Evolutionary conservation across 2,329 filamentous ascomycete genomes (phyloP), one percentile per base, ranked within the genome.

Genomic region (Scedosporium boydii): DNA sequence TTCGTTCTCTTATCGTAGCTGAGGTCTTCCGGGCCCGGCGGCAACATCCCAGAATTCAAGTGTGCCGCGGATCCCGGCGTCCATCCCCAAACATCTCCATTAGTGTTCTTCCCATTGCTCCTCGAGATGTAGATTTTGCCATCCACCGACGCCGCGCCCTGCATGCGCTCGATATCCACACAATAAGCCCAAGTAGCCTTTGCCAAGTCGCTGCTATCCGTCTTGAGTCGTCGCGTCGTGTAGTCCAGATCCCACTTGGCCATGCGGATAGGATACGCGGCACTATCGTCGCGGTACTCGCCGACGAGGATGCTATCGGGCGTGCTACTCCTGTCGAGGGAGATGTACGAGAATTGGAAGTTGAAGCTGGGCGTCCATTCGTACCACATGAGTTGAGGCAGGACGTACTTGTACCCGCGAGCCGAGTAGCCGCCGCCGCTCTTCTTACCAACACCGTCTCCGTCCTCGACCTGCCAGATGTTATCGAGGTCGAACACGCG

Each of bases 401-500:
- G 64, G 2, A 74, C 72, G 61, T 73, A 75, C 66, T 64, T 66
- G 61, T 74, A 73, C 1, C 66, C 66, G 56, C 68, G 68, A 6
- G 73, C 73, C 18, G 70, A 69, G 60, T 73, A 74, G 1, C 65
- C 67, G 0, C 68, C 69, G 3, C 63, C 66, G 6, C 64, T 61
- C 6, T 65, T 66, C 65, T 73, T 73, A 21, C 73, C 73, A 6
- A 73, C 70, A 1, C 64, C 68, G 58, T 74, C 70, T 0, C 70
- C 72, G 51, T 58, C 63, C 1, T 67, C 69, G 12, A 75, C 72
- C 59, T 71, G 65, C 71, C 71, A 75, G 46, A 75, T 72, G 59
- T 74, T 73, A n/a, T 64, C 64, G 64, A 75, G 62, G 44, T 75
- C 72, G 63, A 75, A 75, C 1, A 74, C 72, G 1, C 73, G 69